These are phyloP conservation scores for Calocybe indica DNA, from an alignment of 768 basidiomycete genomes.

Conservation along the genomic window DNA sequence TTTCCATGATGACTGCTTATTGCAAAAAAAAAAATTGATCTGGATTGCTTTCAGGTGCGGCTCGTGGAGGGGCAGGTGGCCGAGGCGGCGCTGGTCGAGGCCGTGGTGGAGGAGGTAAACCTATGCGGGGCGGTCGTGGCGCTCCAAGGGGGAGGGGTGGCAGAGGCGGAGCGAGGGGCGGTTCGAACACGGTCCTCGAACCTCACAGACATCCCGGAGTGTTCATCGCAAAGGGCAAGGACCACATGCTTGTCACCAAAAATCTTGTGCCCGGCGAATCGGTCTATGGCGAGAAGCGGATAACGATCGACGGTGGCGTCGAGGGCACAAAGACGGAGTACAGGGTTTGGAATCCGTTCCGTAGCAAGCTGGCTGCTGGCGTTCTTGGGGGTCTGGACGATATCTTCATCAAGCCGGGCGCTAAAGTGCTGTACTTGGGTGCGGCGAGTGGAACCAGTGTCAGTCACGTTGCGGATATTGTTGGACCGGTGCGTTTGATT, in stretches of 20 bases:
- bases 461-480: slow-evolving; percentile 97
- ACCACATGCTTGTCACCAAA: slow-evolving; percentile 94
- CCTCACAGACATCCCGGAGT: slow-evolving; percentile 93
- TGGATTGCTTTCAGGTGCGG: slow-evolving; percentile 29
- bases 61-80: slow-evolving; percentile 34
- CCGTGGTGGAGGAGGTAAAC: slow-evolving; percentile 34
- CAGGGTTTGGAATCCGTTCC: slow-evolving; percentile 99
- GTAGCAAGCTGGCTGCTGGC: slow-evolving; percentile 94
- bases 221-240: slow-evolving; percentile 97
- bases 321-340: slow-evolving; percentile 92
- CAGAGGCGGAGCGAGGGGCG: slow-evolving; percentile 71
- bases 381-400: slow-evolving; percentile 92
- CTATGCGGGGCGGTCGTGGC: slow-evolving; percentile 39
- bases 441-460: slow-evolving; percentile 98
- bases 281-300: slow-evolving; percentile 98
- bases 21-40: slow-evolving; percentile 4
- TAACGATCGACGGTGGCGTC: slow-evolving; percentile 71
- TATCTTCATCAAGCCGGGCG: slow-evolving; percentile 88
- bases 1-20: neutral
- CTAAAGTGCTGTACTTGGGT: slow-evolving; percentile 95
- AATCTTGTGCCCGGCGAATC: slow-evolving; percentile 97
- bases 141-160: slow-evolving; percentile 55
- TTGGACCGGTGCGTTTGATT: slow-evolving; percentile 72
- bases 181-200: slow-evolving; percentile 86
- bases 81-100: slow-evolving; percentile 34